These are phyloP conservation scores for Sporobolomyces roseus DNA, from an alignment of 768 basidiomycete genomes.

Conservation along the genomic window DNA sequence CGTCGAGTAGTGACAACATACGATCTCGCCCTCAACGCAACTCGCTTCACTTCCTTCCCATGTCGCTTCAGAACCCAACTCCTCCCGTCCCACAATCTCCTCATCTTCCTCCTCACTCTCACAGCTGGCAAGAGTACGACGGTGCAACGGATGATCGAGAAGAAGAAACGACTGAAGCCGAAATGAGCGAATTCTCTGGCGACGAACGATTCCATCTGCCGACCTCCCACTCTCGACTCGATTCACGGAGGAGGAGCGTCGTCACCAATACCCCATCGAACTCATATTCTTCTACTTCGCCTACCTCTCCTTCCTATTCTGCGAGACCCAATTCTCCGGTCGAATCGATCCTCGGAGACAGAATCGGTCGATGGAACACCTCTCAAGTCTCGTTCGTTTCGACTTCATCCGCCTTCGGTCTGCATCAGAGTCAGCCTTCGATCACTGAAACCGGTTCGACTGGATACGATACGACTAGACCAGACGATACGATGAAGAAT, in stretches of 20 bases:
- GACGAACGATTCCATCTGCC: conserved; percentile 16
- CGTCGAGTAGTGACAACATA: neutral
- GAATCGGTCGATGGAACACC: conserved; percentile 14
- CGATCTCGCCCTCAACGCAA: neutral
- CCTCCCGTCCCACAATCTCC: neutral
- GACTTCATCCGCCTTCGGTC: conserved; percentile 11
- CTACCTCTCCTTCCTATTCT: neutral
- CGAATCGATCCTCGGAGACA: conserved; percentile 30
- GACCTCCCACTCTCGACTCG: too few relatives aligned
- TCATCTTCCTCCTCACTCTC: neutral
- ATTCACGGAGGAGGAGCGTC: neutral
- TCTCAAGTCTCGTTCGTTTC: conserved; percentile 31
- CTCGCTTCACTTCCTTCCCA: neutral
- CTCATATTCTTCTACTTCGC: neutral
- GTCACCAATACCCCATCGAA: neutral
- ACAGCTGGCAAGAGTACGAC: neutral
- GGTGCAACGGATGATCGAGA: too few relatives aligned
- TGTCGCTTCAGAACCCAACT: too few relatives aligned
- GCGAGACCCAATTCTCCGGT: conserved; percentile 18
- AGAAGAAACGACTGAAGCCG: conserved; percentile 7
- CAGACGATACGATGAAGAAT: conserved; percentile 13
- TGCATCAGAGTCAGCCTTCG: neutral
- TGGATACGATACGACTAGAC: neutral
- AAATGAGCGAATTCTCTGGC: conserved; percentile 20
- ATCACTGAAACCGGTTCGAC: neutral